These are phyloP conservation scores for Paramecium bursaria DNA, from an alignment of 73 alveolate species.

Conservation along the genomic window DNA sequence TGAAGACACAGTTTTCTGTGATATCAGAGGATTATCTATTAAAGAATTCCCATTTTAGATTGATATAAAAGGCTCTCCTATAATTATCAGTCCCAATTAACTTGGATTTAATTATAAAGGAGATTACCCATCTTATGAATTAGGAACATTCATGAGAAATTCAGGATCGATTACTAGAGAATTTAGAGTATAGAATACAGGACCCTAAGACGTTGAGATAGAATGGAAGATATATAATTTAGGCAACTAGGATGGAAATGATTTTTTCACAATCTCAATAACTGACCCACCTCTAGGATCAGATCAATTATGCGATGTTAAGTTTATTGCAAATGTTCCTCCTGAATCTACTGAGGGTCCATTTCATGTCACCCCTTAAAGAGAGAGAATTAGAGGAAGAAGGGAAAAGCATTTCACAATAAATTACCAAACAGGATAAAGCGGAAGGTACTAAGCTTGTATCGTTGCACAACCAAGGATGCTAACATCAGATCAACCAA, in stretches of 20 bases:
- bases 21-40: constrained; percentile 61
- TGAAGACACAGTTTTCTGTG: constrained; percentile 56
- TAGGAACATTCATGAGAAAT: constrained; percentile 78
- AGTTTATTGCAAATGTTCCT: constrained; percentile 62
- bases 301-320: constrained; percentile 54
- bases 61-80: constrained; percentile 74
- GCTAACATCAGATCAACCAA: constrained; percentile 62
- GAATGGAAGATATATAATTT: constrained; percentile 81
- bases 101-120: constrained; percentile 85
- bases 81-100: constrained; percentile 77
- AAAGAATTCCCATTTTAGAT: constrained; percentile 60
- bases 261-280: constrained; percentile 59
- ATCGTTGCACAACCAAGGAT: constrained; percentile 75
- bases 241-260: not conserved
- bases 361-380: constrained; percentile 15
- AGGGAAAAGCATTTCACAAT: constrained; percentile 68
- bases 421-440: constrained; percentile 71
- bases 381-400: constrained; percentile 54
- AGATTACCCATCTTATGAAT: constrained; percentile 79
- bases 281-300: constrained; percentile 64
- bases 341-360: constrained; percentile 61
- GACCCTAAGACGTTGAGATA: constrained; percentile 77
- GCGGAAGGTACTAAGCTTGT: constrained; percentile 76
- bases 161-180: constrained; percentile 72
- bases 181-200: constrained; percentile 83